Percentiles rank a stretch among this genome's conserved stretches.
phyloP scores from a whole-genome alignment of 495 filamentous ascomycete species.

The Oidiodendron maius region DNA sequence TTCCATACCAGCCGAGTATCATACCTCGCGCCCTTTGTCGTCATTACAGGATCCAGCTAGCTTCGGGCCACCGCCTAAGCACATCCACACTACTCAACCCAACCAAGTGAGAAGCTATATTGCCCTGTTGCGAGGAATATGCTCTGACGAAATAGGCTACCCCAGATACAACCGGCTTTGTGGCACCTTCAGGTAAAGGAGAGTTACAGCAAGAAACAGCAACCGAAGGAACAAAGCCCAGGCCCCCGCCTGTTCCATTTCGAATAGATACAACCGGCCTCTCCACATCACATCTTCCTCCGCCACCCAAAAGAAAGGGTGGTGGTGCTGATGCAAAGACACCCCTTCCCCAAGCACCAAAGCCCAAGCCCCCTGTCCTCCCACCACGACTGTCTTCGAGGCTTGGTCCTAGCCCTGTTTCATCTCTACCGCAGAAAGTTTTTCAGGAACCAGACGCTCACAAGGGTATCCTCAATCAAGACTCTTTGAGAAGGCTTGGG shows the following conservation, averaged over 20 bases:
- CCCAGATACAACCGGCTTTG: slow-evolving; percentile 41
- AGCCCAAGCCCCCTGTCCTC: slow-evolving; percentile 42
- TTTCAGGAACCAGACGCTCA: slow-evolving; percentile 23
- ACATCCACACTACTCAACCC: slow-evolving; percentile 42
- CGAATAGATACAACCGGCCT: slow-evolving; percentile 65
- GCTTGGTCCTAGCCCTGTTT: slow-evolving; percentile 41
- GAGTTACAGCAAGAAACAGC: slow-evolving; percentile 31
- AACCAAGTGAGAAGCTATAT: slow-evolving; percentile 23
- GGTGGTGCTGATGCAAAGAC: slow-evolving; percentile 31
- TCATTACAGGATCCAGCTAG: slow-evolving; percentile 74
- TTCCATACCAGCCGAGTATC: slow-evolving; percentile 11
- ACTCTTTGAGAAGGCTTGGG: slow-evolving; percentile 59
- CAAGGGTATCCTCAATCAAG: slow-evolving; percentile 57
- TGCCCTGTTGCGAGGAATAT: not conserved
- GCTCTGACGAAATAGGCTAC: slow-evolving; percentile 42
- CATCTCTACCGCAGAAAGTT: slow-evolving; percentile 45
- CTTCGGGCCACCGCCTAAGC: slow-evolving; percentile 84
- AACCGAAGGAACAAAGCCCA: slow-evolving; percentile 36
- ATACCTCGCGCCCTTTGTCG: slow-evolving; percentile 56
- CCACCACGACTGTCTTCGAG: slow-evolving; percentile 76
- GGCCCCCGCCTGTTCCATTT: slow-evolving; percentile 60
- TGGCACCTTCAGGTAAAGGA: slow-evolving; percentile 39
- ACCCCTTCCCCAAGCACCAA: slow-evolving; percentile 3
- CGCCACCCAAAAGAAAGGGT: slow-evolving; percentile 58
- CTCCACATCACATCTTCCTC: slow-evolving; percentile 60